phyloP scores from a whole-genome alignment of 2,329 filamentous ascomycete genomes.

The Arthrobotrys sphaeroides region DNA sequence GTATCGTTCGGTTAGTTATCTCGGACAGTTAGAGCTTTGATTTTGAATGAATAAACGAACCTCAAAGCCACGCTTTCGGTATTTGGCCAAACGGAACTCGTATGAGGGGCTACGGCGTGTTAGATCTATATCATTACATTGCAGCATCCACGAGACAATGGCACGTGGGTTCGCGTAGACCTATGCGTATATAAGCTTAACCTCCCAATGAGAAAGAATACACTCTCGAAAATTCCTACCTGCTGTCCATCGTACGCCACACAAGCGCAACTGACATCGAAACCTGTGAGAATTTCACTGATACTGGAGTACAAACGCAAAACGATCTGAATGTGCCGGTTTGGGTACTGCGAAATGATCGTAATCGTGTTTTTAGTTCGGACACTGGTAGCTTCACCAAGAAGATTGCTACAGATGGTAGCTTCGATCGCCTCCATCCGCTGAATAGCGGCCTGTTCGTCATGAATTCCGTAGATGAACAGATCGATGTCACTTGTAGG shows the following conservation, averaged over 20 bases:
- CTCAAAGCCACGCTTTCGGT: slow-evolving; percentile 83
- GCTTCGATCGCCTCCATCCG: slow-evolving; percentile 86
- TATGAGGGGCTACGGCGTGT: slow-evolving; percentile 87
- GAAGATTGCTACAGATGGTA: slow-evolving; percentile 73
- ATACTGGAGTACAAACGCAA: slow-evolving; percentile 84
- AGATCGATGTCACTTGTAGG: slow-evolving; percentile 88
- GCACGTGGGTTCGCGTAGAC: slow-evolving; percentile 78
- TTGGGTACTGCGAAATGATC: slow-evolving; percentile 83
- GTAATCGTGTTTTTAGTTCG: slow-evolving; percentile 88
- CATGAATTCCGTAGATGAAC: slow-evolving; percentile 77
- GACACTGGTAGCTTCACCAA: slow-evolving; percentile 80
- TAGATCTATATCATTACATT: slow-evolving; percentile 81
- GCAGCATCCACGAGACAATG: slow-evolving; percentile 79
- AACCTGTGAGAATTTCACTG: slow-evolving; percentile 84
- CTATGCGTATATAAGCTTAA: no score
- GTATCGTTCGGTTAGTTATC: no score
- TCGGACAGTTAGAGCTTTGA: no score
- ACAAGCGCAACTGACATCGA: slow-evolving; percentile 84
- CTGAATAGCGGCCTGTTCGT: slow-evolving; percentile 78
- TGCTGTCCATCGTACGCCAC: slow-evolving; percentile 82
- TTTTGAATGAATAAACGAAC: no score
- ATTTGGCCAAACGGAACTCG: slow-evolving; percentile 85
- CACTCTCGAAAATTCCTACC: slow-evolving; percentile 62
- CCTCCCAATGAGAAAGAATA: no score
- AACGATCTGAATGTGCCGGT: slow-evolving; percentile 82